phyloP scores from a whole-genome alignment of 1,139 yeast species.

The Geotrichum citri-aurantii region DNA sequence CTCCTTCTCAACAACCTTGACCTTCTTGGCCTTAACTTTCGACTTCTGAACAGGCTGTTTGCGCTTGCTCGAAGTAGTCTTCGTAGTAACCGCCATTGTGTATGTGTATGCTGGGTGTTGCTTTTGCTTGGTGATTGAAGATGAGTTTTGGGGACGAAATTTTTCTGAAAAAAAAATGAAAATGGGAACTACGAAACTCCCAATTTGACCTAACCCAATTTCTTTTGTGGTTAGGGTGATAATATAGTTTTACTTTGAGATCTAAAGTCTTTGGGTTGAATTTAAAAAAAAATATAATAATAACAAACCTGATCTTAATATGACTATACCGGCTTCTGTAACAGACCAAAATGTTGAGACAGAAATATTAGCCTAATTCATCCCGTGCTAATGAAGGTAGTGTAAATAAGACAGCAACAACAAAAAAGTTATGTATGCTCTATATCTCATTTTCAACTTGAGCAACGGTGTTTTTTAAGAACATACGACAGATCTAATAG shows the following conservation, averaged over 20 bases:
- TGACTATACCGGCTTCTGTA: too few relatives aligned
- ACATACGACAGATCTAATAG: too few relatives aligned
- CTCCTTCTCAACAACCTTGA: conserved; percentile 11
- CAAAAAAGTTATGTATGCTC: too few relatives aligned
- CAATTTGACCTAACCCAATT: conserved; percentile 11
- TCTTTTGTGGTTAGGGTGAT: neutral
- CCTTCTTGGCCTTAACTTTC: conserved; percentile 17
- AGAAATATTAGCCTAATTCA: too few relatives aligned
- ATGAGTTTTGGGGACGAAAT: neutral
- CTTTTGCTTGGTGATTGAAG: neutral
- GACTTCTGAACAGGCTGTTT: conserved; percentile 16
- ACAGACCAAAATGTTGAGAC: neutral
- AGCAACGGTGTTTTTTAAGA: too few relatives aligned
- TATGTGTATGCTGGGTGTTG: neutral
- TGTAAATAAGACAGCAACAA: too few relatives aligned
- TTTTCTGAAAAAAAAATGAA: neutral
- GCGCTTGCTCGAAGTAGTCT: conserved; percentile 13
- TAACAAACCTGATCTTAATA: too few relatives aligned
- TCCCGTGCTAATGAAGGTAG: neutral
- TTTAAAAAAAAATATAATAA: neutral
- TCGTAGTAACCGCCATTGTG: conserved; percentile 13
- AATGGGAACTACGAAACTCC: conserved; percentile 5
- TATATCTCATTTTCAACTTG: too few relatives aligned
- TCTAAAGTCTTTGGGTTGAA: neutral
- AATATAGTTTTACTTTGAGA: too few relatives aligned